Evolutionary conservation across 305 asterid species (phyloP), one percentile per base, ranked within the genome.

Genomic region (Fraxinus latifolia): DNA sequence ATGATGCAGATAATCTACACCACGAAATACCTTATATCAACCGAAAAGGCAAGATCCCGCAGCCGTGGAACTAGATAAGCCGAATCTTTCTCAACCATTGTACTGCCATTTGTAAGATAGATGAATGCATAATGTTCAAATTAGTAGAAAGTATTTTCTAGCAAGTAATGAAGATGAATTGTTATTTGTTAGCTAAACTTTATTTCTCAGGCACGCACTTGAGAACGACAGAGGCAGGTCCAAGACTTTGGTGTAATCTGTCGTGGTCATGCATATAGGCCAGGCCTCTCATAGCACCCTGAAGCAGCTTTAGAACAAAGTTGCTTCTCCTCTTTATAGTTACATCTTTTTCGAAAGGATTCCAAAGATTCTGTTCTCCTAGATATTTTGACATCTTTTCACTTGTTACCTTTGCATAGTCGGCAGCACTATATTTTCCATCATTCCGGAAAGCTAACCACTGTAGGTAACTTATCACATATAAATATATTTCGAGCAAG

Each of bases 361-460:
- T 95, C 98, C 98, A 95, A 81, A 86, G 74, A 14, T 82, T 90
- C 81, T 86, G 86, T 53, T 87, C 88, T 77, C 94, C 97, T 79
- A 80, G 77, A 70, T 83, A 72, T 79, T 87, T 94, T 50, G 93
- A 89, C 91, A 90, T 84, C 87, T 84, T 92, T 80, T 93, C 94
- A 83, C 98, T 92, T 5, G 91, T 81, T 75, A 88, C 88, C 87
- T 88, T 94, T 70, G 95, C 93, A 86, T 93, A 95, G 84, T 94
- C 95, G 39, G 98, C 97, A 82, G 97, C 97, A 85, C 94, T 91
- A 82, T 90, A 92, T 88, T 89, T 90, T 25, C 98, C 99, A 87
- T 94, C 93, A 84, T 94, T 90, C 78, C 91, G 87, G 82, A 95
- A 95, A 88, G 98, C 99, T 87, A 95, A 96, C 99, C 99, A 95